Base-by-base conservation (phyloP, 495 filamentous ascomycete species). In the Bombardia bombarda region DNA sequence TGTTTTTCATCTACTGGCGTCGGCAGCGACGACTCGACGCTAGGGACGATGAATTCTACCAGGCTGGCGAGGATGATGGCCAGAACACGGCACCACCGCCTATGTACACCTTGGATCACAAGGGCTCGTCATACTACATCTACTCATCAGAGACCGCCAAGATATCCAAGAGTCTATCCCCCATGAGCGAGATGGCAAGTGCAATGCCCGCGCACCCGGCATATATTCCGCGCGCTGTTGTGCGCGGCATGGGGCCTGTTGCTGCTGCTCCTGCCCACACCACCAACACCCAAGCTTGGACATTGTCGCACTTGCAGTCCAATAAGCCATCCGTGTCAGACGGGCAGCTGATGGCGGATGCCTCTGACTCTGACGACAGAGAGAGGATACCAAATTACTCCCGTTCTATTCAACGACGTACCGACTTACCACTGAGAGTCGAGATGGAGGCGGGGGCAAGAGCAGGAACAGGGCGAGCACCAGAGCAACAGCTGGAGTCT, bases 131-230 rank as follows among this genome's bases (percentile, higher is more conserved):
- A 1, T 45, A 50, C 9, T 52, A 43, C 39, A 43, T 43, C 20
- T 48, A 47, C 42, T 48, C 49, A 8, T 50, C 53, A 22, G 51
- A 49, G 32, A 57, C 41, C 43, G 12, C 26, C 28, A 40, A 18
- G n/a, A 43, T n/a, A 32, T 22, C 25, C 14, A 38, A 20, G 22
- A n/a, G n/a, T n/a, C n/a, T 20, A 17, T 46, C 49, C 10, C 49
- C 51, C 13, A n/a, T 48, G 23, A 42, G 33, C 45, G 42, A 44
- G 32, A 46, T 39, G 14, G 48, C 46, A 26, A 55, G 41, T 47
- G 57, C 57, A 17, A 60, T 71, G 48, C 69, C 68, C n/a, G 60
- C 66, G 4, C 69, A 72, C 38, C 67, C 67, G 12, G 69, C 69
- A n/a, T 73, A 73, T 43, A 55, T 72, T 16, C 66, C 69, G 1